Base-by-base conservation (phyloP, 2,329 filamentous ascomycete genomes). In the Hirsutella rhossiliensis region DNA sequence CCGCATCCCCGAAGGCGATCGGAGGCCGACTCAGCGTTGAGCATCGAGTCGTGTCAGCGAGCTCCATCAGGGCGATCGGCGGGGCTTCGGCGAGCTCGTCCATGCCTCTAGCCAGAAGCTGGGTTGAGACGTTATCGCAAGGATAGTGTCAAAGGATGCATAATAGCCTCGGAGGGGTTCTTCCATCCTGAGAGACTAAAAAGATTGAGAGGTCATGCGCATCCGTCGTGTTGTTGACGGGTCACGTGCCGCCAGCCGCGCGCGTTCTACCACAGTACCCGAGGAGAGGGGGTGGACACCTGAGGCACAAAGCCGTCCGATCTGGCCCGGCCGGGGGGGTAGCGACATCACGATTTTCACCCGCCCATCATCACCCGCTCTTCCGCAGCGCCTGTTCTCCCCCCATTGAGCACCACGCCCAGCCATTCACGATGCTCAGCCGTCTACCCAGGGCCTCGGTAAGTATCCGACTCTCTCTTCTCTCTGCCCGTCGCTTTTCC, bases 391-490 rank as follows among this genome's bases (percentile, higher is more conserved):
- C 51, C 59, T 56, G 54, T 61, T 48, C 23, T 18, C 46, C 56
- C 65, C 27, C 38, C 65, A 69, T 71, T 68, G 69, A 71, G 65
- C 69, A 68, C 64, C 63, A 53, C 61, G 18, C 61, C 57, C 54
- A 52, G 53, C n/a, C 59, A 60, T 64, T 52, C 66, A 76, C 66
- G 57, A 78, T 78, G 75, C 66, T 78, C 64, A 63, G 62, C 57
- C 71, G 73, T 63, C 61, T 76, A 49, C 68, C 70, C 58, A 66
- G 75, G 66, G 66, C 65, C 62, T 69, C 74, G 64, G 76, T 79
- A 70, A 55, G 73, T 68, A 43, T 27, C n/a, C 19, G 6, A 15
- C 20, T 17, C 34, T 28, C 13, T 32, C 32, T 29, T 43, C 43
- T 20, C 13, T 17, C 18, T 17, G 17, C 11, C 43, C 18, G n/a